phyloP scores from a whole-genome alignment of 148 eudicot species.

The Simmondsia chinensis region DNA sequence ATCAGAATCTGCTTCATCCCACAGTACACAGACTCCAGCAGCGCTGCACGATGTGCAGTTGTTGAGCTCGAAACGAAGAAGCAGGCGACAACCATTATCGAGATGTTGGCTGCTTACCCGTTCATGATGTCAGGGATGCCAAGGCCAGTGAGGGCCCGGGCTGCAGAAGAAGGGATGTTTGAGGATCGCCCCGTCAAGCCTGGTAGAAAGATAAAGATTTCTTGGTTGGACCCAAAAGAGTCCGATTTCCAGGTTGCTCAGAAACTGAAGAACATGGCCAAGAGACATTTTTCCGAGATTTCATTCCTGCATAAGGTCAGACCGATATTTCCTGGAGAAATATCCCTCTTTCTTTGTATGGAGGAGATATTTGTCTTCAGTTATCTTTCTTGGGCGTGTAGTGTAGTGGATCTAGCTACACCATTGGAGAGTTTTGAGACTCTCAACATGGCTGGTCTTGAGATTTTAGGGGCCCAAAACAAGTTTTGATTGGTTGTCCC shows the following conservation, averaged over 20 bases:
- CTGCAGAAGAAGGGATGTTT: constrained; percentile 58
- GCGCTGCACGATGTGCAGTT: constrained; percentile 34
- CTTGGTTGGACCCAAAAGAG: constrained; percentile 58
- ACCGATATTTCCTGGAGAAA: too few species aligned
- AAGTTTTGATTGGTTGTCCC: too few species aligned
- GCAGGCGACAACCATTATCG: constrained; percentile 32
- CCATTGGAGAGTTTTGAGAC: too few species aligned
- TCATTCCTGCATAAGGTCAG: constrained; percentile 39
- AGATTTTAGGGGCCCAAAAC: too few species aligned
- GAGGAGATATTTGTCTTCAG: too few species aligned
- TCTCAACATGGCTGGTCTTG: too few species aligned
- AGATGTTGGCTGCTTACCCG: constrained; percentile 23
- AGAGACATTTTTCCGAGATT: constrained; percentile 47
- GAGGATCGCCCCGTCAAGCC: constrained; percentile 69
- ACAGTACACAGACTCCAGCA: constrained; percentile 29
- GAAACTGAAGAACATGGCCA: constrained; percentile 35
- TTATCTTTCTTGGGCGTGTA: too few species aligned
- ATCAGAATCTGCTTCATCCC: constrained; percentile 33
- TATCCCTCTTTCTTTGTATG: too few species aligned
- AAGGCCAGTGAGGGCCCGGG: constrained; percentile 61
- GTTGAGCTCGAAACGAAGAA: constrained; percentile 50
- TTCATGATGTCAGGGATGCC: constrained; percentile 92
- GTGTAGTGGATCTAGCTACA: too few species aligned
- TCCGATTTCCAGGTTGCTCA: constrained; percentile 57
- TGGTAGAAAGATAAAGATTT: constrained; percentile 26